These are phyloP conservation scores for Cudoniella acicularis DNA, from an alignment of 495 filamentous ascomycete species.

Conservation along the genomic window DNA sequence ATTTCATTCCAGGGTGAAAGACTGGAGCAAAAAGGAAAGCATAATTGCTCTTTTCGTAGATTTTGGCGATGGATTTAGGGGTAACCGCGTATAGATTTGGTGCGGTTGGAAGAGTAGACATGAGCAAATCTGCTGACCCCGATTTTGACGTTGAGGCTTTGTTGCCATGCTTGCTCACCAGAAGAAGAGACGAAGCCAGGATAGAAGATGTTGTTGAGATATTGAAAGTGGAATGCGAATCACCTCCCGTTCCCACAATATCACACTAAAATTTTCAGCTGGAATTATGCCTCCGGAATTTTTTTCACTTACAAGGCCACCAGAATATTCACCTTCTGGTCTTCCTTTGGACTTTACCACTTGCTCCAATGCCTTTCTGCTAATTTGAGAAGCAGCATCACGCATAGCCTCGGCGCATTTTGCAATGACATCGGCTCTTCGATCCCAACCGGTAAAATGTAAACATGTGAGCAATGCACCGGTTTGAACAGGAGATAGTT, in stretches of 20 bases:
- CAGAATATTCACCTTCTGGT: slow-evolving; percentile 65
- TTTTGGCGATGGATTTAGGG: slow-evolving; percentile 57
- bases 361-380: slow-evolving; percentile 52
- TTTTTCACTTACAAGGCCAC: slow-evolving; percentile 57
- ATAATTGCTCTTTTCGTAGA: slow-evolving; percentile 81
- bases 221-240: slow-evolving; percentile 96
- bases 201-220: slow-evolving; percentile 93
- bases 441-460: slow-evolving; percentile 80
- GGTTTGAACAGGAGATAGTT: slow-evolving; percentile 76
- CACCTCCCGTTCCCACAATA: slow-evolving; percentile 96
- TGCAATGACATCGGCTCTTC: slow-evolving; percentile 73
- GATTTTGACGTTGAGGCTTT: slow-evolving; percentile 92
- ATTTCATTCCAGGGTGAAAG: slow-evolving; percentile 91
- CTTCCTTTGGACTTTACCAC: slow-evolving; percentile 53
- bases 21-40: slow-evolving; percentile 94
- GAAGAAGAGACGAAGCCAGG: slow-evolving; percentile 74
- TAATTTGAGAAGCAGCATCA: slow-evolving; percentile 63
- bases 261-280: slow-evolving; percentile 58
- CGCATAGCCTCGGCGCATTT: slow-evolving; percentile 68
- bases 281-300: slow-evolving; percentile 9
- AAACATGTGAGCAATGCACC: slow-evolving; percentile 81
- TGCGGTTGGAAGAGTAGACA: slow-evolving; percentile 59
- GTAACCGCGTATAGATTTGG: slow-evolving; percentile 72
- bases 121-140: slow-evolving; percentile 89
- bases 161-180: slow-evolving; percentile 94